These are phyloP conservation scores for Barnettozyma pratensis DNA, from an alignment of 805 yeast species.

Conservation along the genomic window DNA sequence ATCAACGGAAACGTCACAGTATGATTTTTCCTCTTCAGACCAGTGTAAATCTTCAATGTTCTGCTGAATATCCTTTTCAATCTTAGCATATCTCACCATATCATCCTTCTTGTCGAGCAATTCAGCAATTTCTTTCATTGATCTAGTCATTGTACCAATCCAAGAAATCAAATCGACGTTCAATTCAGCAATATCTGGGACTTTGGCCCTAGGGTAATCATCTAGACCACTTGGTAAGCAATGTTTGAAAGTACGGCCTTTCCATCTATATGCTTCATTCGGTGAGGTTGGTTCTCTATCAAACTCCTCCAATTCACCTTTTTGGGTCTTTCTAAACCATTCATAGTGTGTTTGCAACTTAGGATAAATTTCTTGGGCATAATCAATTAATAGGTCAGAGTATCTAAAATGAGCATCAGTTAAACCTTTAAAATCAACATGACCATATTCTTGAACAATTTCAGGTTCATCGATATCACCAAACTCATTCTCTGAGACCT, in stretches of 20 bases:
- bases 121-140: constrained; percentile 70
- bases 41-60: constrained; percentile 79
- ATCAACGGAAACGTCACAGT: constrained; percentile 80
- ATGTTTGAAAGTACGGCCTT: constrained; percentile 81
- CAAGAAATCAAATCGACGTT: constrained; percentile 87
- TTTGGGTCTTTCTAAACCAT: constrained; percentile 80
- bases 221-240: constrained; percentile 92
- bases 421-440: constrained; percentile 26
- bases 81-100: constrained; percentile 42
- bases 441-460: constrained; percentile 20
- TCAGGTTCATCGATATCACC: constrained; percentile 30
- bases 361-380: constrained; percentile 69
- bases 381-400: constrained; percentile 53
- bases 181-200: constrained; percentile 82
- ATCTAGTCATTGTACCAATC: constrained; percentile 89
- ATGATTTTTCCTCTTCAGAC: constrained; percentile 59
- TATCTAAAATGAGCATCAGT: constrained; percentile 51
- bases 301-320: constrained; percentile 68
- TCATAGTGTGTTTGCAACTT: constrained; percentile 69
- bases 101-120: constrained; percentile 58
- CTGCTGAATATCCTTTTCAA: constrained; percentile 49
- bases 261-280: constrained; percentile 82
- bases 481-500: neutral
- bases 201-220: constrained; percentile 84
- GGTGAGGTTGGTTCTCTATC: constrained; percentile 49